A percentile compares a stretch with the other conserved stretches of the same genome.
phyloP scores from a whole-genome alignment of 108 stramenopile genomes.

The Aurantiochytrium sp. region DNA sequence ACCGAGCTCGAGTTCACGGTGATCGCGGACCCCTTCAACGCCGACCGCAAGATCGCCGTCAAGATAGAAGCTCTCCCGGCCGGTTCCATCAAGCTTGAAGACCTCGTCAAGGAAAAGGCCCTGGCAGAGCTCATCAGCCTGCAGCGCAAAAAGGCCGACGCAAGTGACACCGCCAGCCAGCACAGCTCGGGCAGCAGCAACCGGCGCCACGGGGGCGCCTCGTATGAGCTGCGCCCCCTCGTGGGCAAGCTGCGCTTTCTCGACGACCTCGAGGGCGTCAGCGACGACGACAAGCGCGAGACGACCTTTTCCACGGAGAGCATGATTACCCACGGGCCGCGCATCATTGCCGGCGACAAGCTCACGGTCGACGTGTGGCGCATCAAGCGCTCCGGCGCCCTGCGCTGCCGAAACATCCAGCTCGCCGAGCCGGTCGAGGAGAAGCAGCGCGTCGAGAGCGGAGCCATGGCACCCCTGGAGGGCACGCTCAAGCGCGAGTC shows the following conservation, averaged over 20 bases:
- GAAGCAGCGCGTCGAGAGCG: not conserved
- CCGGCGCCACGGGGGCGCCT: not conserved
- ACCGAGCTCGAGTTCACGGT: not conserved
- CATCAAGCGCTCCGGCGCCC: not conserved
- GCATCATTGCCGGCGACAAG: not conserved
- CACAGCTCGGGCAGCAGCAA: not conserved
- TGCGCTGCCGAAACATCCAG: not conserved
- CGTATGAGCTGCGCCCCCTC: not conserved
- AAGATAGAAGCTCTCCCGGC: not conserved
- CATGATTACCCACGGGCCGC: not conserved
- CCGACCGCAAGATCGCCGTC: not conserved
- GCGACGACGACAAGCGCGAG: not conserved
- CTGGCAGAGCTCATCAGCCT: not conserved
- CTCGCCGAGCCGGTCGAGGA: not conserved
- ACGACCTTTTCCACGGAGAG: not conserved
- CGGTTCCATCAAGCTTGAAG: conserved; percentile 1
- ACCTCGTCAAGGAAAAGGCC: not conserved
- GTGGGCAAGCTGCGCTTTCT: not conserved
- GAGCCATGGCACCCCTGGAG: not conserved
- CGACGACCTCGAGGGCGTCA: not conserved
- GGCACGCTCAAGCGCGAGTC: not conserved
- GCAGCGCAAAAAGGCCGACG: not conserved
- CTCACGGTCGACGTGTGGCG: not conserved
- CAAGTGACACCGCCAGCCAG: not conserved
- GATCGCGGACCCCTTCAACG: not conserved